phyloP scores from a whole-genome alignment of 1,139 yeast genomes.

The Scheffersomyces titani region DNA sequence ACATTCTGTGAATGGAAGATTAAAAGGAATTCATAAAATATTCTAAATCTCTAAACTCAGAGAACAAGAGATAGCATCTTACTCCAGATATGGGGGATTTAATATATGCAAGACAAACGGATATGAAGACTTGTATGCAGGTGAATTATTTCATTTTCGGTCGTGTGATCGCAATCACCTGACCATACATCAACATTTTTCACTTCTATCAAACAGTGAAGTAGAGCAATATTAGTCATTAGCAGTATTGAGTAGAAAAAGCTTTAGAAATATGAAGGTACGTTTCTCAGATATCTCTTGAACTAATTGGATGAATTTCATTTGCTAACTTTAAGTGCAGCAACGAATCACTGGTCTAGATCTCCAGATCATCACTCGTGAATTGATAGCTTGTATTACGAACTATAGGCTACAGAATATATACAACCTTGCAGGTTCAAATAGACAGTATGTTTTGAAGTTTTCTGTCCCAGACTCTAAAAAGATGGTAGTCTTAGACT shows the following conservation, averaged over 20 bases:
- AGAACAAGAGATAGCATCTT: not conserved
- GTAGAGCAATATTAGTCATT: not conserved
- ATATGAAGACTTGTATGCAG: too few species aligned
- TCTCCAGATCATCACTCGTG: slow-evolving; percentile 68
- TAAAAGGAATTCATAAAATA: too few species aligned
- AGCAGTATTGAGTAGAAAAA: not conserved
- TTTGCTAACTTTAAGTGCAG: slow-evolving; percentile 33
- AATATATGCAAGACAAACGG: too few species aligned
- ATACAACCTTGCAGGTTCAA: slow-evolving; percentile 74
- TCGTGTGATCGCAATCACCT: not conserved
- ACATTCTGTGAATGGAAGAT: not conserved
- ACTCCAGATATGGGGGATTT: not conserved
- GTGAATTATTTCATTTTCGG: too few species aligned
- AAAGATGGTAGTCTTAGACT: slow-evolving; percentile 72
- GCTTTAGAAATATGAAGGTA: slow-evolving; percentile 1
- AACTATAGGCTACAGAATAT: slow-evolving; percentile 81
- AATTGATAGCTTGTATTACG: slow-evolving; percentile 55
- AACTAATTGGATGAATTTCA: not conserved
- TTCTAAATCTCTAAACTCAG: not conserved
- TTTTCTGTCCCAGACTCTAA: slow-evolving; percentile 86
- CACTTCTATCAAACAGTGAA: not conserved
- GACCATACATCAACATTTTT: not conserved
- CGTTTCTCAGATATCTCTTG: not conserved
- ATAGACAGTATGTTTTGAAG: slow-evolving; percentile 74
- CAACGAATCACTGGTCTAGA: slow-evolving; percentile 89